These are phyloP conservation scores for Xylaria cubensis DNA, from an alignment of 495 filamentous ascomycete species.

Conservation along the genomic window DNA sequence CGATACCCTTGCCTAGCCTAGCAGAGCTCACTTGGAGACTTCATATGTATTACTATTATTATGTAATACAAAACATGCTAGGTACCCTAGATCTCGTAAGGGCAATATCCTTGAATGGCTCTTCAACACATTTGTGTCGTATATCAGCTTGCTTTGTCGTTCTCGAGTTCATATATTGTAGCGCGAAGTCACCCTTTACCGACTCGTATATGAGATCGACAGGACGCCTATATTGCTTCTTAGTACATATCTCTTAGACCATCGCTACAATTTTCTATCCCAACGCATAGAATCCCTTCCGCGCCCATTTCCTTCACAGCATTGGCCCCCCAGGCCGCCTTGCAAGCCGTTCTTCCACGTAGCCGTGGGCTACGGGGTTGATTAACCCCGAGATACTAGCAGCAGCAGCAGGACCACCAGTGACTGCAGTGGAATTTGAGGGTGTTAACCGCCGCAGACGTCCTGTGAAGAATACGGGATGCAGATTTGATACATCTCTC, in stretches of 20 bases:
- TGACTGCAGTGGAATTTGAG: constrained; percentile 31
- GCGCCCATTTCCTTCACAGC: constrained; percentile 44
- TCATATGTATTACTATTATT: constrained; percentile 28
- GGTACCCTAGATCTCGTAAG: neutral
- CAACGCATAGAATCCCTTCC: neutral
- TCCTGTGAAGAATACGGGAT: constrained; percentile 67
- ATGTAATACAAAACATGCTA: constrained; percentile 33
- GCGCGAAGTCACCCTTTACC: neutral
- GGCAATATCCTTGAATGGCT: neutral
- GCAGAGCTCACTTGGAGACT: neutral
- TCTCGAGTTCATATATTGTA: no score
- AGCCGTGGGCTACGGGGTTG: constrained; percentile 62
- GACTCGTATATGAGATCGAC: neutral
- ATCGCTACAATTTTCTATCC: neutral
- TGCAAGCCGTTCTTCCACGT: constrained; percentile 46
- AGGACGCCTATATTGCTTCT: neutral
- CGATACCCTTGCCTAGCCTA: constrained; percentile 28
- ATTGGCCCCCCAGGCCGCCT: constrained; percentile 43
- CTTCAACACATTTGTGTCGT: neutral
- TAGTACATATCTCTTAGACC: neutral
- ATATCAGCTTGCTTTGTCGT: neutral
- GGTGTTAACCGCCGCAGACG: constrained; percentile 54
- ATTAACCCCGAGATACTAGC: neutral
- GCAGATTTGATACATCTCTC: constrained; percentile 53
- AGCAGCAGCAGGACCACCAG: constrained; percentile 22